Evolutionary conservation across 2,329 filamentous ascomycete genomes (phyloP).

Genomic region (Claviceps humidiphila): DNA sequence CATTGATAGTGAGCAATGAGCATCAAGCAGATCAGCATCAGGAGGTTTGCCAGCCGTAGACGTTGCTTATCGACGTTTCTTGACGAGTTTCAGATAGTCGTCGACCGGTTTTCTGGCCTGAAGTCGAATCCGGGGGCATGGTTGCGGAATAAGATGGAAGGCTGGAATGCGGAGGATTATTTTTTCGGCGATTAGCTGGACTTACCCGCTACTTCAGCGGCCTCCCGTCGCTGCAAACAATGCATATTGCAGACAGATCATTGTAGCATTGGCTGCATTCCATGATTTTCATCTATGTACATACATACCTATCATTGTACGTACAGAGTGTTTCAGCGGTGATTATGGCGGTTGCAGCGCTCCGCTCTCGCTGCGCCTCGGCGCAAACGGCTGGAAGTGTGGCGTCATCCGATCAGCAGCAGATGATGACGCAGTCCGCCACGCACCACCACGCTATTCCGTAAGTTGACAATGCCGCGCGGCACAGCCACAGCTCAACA

Average conservation of each 20-base stretch:
- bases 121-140: too few species aligned
- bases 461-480: not conserved
- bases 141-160: too few species aligned
- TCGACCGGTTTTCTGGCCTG: too few species aligned
- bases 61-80: too few species aligned
- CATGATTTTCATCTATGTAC: not conserved
- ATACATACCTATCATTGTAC: too few species aligned
- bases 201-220: not conserved
- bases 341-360: not conserved
- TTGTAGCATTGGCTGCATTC: not conserved
- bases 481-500: constrained; percentile 1
- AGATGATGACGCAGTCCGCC: not conserved
- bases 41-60: not conserved
- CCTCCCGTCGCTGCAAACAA: not conserved
- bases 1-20: not conserved
- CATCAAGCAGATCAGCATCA: not conserved
- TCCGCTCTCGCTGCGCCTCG: not conserved
- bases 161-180: not conserved
- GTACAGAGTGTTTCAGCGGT: not conserved
- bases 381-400: not conserved
- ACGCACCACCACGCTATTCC: too few species aligned
- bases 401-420: not conserved
- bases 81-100: too few species aligned
- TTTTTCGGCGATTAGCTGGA: not conserved
- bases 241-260: not conserved